A percentile compares a stretch with the other conserved stretches of the same genome.
phyloP scores from a whole-genome alignment of 2,329 filamentous ascomycete genomes.

The Colletotrichum chlorophyti region DNA sequence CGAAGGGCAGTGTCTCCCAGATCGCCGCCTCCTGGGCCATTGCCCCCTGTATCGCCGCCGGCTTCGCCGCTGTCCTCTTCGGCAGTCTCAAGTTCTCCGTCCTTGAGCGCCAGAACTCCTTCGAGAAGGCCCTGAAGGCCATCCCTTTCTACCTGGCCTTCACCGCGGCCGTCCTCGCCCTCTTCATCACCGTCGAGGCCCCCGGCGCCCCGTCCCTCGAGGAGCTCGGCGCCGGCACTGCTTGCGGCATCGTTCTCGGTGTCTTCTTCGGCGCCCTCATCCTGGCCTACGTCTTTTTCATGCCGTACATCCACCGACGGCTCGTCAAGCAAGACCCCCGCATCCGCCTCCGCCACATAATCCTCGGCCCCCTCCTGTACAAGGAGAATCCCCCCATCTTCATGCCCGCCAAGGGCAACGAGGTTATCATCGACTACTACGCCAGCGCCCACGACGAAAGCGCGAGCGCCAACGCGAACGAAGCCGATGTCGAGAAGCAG shows the following conservation, averaged over 20 bases:
- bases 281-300: slow-evolving; percentile 41
- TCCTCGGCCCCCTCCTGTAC: slow-evolving; percentile 44
- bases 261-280: slow-evolving; percentile 39
- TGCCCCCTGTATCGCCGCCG: slow-evolving; percentile 30
- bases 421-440: slow-evolving; percentile 37
- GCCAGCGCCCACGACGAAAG: slow-evolving; percentile 16
- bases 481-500: slow-evolving; percentile 13
- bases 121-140: slow-evolving; percentile 29
- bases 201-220: slow-evolving; percentile 35
- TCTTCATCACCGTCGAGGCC: slow-evolving; percentile 33
- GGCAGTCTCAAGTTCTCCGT: slow-evolving; percentile 29
- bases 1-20: slow-evolving; percentile 31
- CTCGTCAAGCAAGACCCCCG: slow-evolving; percentile 40
- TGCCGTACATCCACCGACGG: slow-evolving; percentile 42
- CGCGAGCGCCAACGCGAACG: neutral
- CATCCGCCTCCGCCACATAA: slow-evolving; percentile 40
- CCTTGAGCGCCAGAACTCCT: slow-evolving; percentile 27
- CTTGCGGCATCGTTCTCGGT: slow-evolving; percentile 35
- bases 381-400: slow-evolving; percentile 34
- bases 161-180: slow-evolving; percentile 32
- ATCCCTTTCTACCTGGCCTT: slow-evolving; percentile 35
- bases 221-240: slow-evolving; percentile 40
- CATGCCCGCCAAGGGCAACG: slow-evolving; percentile 33
- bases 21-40: slow-evolving; percentile 32
- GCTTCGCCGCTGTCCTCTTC: slow-evolving; percentile 28